phyloP scores from a whole-genome alignment of 257 asterid species.

The Solanum habrochaites region DNA sequence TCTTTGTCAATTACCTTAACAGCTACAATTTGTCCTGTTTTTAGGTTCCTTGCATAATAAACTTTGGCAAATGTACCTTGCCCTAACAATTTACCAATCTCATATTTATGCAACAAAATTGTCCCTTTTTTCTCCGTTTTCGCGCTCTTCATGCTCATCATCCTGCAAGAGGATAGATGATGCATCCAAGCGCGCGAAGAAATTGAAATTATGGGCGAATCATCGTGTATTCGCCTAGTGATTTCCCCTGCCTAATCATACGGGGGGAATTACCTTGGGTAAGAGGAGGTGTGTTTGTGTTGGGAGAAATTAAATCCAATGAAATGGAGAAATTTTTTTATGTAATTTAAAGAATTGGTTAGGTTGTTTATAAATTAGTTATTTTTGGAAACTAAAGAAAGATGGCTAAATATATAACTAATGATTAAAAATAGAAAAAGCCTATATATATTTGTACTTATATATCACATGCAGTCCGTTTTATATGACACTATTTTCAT shows the following conservation, averaged over 20 bases:
- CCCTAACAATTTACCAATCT: background rate
- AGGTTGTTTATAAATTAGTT: background rate
- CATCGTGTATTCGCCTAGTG: background rate
- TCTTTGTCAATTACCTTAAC: conserved; percentile 5
- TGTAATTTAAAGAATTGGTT: background rate
- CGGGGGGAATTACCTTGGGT: background rate
- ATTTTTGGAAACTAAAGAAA: background rate
- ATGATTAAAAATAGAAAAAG: background rate
- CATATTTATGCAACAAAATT: conserved; percentile 1
- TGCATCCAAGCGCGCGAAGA: background rate
- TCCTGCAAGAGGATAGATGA: background rate
- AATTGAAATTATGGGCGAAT: background rate
- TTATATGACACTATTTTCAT: background rate
- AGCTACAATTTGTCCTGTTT: conserved; percentile 1
- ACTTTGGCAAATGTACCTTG: conserved; percentile 9
- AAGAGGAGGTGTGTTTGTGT: background rate
- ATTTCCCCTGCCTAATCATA: too few species aligned
- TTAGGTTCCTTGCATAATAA: background rate
- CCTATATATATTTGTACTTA: background rate
- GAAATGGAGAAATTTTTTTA: background rate
- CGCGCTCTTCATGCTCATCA: background rate
- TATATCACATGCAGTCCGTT: background rate
- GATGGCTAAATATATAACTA: background rate
- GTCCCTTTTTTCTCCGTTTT: background rate
- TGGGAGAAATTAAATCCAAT: background rate